phyloP scores from a whole-genome alignment of 2,329 filamentous ascomycete species.

The Tolypocladium guangdongense region DNA sequence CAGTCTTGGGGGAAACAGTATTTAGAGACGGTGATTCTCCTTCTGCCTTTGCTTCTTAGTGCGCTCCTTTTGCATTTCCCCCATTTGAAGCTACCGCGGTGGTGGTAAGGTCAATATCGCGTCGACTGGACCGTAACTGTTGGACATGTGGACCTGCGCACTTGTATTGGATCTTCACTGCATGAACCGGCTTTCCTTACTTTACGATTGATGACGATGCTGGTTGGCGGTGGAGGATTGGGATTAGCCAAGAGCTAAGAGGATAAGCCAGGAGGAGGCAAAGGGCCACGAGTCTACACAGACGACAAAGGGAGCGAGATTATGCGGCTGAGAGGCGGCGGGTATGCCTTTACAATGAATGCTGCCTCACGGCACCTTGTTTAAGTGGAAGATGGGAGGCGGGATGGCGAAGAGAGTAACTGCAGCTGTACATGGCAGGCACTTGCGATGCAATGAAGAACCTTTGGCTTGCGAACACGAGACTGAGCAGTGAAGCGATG shows the following conservation, averaged over 20 bases:
- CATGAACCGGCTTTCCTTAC: slow-evolving; percentile 1
- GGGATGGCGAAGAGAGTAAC: neutral
- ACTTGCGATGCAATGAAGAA: neutral
- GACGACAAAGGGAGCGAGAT: slow-evolving; percentile 6
- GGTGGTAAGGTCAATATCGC: neutral
- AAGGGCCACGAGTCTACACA: neutral
- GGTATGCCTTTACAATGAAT: slow-evolving; percentile 28
- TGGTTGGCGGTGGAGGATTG: neutral
- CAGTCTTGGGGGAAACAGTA: neutral
- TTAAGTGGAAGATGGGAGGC: slow-evolving; percentile 6
- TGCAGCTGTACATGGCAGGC: neutral
- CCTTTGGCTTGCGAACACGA: neutral
- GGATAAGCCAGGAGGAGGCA: slow-evolving; percentile 1
- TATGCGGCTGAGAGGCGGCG: neutral
- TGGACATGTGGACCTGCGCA: neutral
- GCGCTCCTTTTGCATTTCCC: neutral
- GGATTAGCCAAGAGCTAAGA: neutral
- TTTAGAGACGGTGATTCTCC: neutral
- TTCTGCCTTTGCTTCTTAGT: slow-evolving; percentile 3
- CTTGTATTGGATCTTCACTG: neutral
- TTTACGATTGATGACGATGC: slow-evolving; percentile 7
- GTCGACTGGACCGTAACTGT: neutral
- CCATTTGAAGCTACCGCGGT: neutral
- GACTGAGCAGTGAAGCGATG: neutral
- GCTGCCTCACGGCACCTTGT: slow-evolving; percentile 38